Evolutionary conservation across 2,329 filamentous ascomycete genomes (phyloP).

Genomic region (Talaromyces funiculosus): DNA sequence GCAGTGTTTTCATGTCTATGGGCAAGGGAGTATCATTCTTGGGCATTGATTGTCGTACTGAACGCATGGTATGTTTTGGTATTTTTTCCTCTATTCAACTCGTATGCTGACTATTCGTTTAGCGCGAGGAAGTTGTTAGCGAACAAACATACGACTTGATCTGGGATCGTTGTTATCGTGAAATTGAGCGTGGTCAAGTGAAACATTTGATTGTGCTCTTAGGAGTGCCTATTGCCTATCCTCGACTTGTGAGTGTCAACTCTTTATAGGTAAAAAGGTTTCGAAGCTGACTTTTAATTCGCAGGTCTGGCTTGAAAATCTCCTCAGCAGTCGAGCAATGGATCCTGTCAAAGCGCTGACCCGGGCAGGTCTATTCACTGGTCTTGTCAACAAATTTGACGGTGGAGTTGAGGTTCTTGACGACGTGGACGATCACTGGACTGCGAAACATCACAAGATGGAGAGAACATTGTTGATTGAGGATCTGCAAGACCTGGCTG

Average conservation of each 20-base stretch:
- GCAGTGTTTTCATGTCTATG: slow-evolving; percentile 78
- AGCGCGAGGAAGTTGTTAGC: slow-evolving; percentile 69
- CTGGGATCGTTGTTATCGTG: slow-evolving; percentile 76
- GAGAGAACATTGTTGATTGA: slow-evolving; percentile 83
- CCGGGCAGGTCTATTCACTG: slow-evolving; percentile 71
- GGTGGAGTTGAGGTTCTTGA: slow-evolving; percentile 87
- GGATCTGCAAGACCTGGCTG: slow-evolving; percentile 87
- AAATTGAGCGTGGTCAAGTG: slow-evolving; percentile 76
- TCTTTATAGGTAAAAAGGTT: neutral
- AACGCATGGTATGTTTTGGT: slow-evolving; percentile 58
- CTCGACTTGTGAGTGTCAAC: slow-evolving; percentile 62
- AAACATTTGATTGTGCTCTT: slow-evolving; percentile 86
- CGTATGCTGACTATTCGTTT: slow-evolving; percentile 19
- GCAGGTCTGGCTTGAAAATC: slow-evolving; percentile 60
- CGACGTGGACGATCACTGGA: slow-evolving; percentile 96
- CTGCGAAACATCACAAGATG: slow-evolving; percentile 85
- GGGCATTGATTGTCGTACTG: slow-evolving; percentile 85
- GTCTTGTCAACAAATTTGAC: slow-evolving; percentile 81
- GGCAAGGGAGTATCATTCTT: slow-evolving; percentile 75
- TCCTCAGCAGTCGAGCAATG: slow-evolving; percentile 77
- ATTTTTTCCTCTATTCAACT: neutral
- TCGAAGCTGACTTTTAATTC: slow-evolving; percentile 25
- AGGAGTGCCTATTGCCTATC: slow-evolving; percentile 78
- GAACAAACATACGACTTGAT: slow-evolving; percentile 79
- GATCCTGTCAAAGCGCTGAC: slow-evolving; percentile 85